Evolutionary conservation across 441 rosid genomes (phyloP).

Genomic region (Dalechampia spathulata): DNA sequence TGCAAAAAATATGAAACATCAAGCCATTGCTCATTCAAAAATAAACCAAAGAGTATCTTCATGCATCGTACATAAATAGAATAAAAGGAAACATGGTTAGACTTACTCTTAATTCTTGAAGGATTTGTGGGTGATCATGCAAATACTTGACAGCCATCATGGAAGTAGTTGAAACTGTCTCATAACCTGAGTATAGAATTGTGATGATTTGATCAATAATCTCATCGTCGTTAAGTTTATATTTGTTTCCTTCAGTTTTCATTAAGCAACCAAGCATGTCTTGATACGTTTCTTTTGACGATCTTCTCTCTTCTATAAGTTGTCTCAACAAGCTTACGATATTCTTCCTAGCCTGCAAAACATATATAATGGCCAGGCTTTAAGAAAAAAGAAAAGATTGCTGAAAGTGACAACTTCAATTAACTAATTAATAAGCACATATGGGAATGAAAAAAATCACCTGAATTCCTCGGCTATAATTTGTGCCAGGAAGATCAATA

Average conservation of each 20-base stretch:
- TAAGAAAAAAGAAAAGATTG: no score
- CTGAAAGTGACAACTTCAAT: no score
- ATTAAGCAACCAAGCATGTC: slow-evolving; percentile 80
- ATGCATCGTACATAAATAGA: no score
- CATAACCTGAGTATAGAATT: slow-evolving; percentile 79
- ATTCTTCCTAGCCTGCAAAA: slow-evolving; percentile 60
- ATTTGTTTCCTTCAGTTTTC: slow-evolving; percentile 45
- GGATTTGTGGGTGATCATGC: slow-evolving; percentile 73
- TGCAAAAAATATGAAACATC: slow-evolving; percentile 19
- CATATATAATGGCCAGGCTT: no score
- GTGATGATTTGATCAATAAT: slow-evolving; percentile 84
- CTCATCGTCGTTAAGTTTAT: slow-evolving; percentile 51
- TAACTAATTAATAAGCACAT: neutral
- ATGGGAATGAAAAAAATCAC: slow-evolving; percentile 25
- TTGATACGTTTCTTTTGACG: slow-evolving; percentile 30
- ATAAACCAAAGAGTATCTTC: no score
- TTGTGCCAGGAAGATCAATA: slow-evolving; percentile 71
- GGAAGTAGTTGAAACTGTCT: slow-evolving; percentile 87
- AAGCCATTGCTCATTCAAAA: no score
- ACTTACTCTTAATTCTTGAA: slow-evolving; percentile 69
- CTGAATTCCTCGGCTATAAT: slow-evolving; percentile 59
- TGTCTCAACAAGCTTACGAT: slow-evolving; percentile 47
- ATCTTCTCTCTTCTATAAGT: slow-evolving; percentile 50
- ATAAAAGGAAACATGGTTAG: no score
- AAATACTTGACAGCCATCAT: slow-evolving; percentile 92